Conservation (phyloP, 768 basidiomycete genomes). For the Gloeopeniophorella convolvens region DNA sequence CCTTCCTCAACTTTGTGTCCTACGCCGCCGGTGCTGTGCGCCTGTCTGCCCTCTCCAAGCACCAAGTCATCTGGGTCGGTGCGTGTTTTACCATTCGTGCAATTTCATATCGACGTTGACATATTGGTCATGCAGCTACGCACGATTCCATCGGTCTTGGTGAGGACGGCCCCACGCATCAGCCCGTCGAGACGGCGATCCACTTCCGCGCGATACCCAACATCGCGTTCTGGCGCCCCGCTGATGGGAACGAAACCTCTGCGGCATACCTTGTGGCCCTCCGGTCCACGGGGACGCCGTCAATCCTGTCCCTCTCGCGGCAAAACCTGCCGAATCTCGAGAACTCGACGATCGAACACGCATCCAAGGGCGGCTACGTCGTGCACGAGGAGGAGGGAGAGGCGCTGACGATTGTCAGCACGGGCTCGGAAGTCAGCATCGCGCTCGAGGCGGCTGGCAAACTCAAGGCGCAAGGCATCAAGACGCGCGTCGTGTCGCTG, state of each 20-base stretch:
- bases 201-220: slow-evolving; percentile 89
- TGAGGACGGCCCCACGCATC: slow-evolving; percentile 95
- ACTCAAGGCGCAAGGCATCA: slow-evolving; percentile 72
- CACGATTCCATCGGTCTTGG: slow-evolving; percentile 92
- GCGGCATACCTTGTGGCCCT: slow-evolving; percentile 83
- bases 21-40: slow-evolving; percentile 92
- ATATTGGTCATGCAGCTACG: slow-evolving; percentile 48
- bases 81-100: slow-evolving; percentile 28
- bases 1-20: slow-evolving; percentile 94
- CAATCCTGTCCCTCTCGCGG: slow-evolving; percentile 74
- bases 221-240: slow-evolving; percentile 87
- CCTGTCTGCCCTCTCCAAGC: slow-evolving; percentile 80
- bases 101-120: not conserved
- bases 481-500: slow-evolving; percentile 76
- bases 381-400: slow-evolving; percentile 73
- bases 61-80: slow-evolving; percentile 93
- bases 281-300: slow-evolving; percentile 69
- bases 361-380: slow-evolving; percentile 83
- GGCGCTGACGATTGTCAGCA: slow-evolving; percentile 84
- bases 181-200: slow-evolving; percentile 85
- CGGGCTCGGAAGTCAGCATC: slow-evolving; percentile 85
- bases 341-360: slow-evolving; percentile 79
- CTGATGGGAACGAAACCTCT: slow-evolving; percentile 96
- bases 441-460: slow-evolving; percentile 80
- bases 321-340: slow-evolving; percentile 94